Conservation (phyloP, 2,329 filamentous ascomycete genomes). For the Ramularia endophylla region DNA sequence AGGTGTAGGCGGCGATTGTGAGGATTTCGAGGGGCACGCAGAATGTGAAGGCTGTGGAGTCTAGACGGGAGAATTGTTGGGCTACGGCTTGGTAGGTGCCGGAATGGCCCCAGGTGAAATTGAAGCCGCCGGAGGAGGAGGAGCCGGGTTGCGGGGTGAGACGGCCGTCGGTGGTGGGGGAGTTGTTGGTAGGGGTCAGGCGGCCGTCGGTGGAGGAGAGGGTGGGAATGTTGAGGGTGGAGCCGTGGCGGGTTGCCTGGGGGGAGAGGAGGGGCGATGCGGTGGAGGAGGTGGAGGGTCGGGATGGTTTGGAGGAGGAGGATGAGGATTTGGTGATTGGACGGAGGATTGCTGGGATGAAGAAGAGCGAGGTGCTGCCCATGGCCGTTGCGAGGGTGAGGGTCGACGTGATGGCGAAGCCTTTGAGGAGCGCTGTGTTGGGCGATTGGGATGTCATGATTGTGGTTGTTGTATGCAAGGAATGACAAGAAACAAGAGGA, state of each 20-base stretch:
- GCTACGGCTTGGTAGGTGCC: slow-evolving; percentile 25
- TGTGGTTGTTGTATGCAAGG: no score
- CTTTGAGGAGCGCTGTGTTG: slow-evolving; percentile 8
- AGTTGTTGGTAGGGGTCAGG: slow-evolving; percentile 11
- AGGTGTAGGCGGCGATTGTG: slow-evolving; percentile 17
- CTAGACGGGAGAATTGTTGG: slow-evolving; percentile 22
- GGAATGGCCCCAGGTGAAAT: slow-evolving; percentile 12
- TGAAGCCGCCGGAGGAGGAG: slow-evolving; percentile 8
- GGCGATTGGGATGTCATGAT: slow-evolving; percentile 7
- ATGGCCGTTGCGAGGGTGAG: slow-evolving; percentile 12
- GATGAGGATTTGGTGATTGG: slow-evolving; percentile 9
- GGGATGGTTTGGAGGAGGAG: not conserved
- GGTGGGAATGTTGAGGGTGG: slow-evolving; percentile 12
- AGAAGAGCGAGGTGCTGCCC: slow-evolving; percentile 12
- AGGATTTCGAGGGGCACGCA: slow-evolving; percentile 22
- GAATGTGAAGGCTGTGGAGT: slow-evolving; percentile 16
- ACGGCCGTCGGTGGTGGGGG: slow-evolving; percentile 13
- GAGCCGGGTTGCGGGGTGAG: slow-evolving; percentile 8
- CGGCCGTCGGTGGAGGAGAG: slow-evolving; percentile 14
- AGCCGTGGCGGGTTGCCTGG: slow-evolving; percentile 2
- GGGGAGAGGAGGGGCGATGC: not conserved
- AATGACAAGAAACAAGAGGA: no score
- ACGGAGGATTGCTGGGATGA: slow-evolving; percentile 18
- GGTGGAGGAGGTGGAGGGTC: not conserved
- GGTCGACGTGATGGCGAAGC: slow-evolving; percentile 13